Conservation (phyloP, 108 stramenopile genomes). For the Skeletonema tropicum region DNA sequence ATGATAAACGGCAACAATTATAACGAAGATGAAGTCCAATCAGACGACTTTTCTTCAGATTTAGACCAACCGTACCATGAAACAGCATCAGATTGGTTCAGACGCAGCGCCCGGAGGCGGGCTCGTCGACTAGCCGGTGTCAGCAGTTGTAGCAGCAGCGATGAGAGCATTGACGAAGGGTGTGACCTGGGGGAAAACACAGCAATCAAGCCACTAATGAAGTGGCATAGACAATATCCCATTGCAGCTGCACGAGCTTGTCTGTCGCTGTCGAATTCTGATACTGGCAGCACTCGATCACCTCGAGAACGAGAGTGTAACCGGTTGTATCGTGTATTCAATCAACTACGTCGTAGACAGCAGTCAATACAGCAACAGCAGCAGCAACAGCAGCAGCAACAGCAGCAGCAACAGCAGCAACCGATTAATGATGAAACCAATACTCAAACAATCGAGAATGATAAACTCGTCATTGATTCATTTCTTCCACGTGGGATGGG, state of each 20-base stretch:
- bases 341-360: slow-evolving; percentile 19
- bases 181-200: neutral
- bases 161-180: slow-evolving; percentile 4
- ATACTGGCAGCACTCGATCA: neutral
- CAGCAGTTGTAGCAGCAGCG: slow-evolving; percentile 22
- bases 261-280: slow-evolving; percentile 9
- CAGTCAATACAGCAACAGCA: slow-evolving; percentile 17
- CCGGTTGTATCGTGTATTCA: slow-evolving; percentile 30
- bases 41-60: slow-evolving; percentile 27
- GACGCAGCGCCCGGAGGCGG: slow-evolving; percentile 16
- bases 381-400: slow-evolving; percentile 6
- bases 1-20: neutral
- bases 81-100: slow-evolving; percentile 35
- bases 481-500: slow-evolving; percentile 44
- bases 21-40: slow-evolving; percentile 12
- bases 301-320: slow-evolving; percentile 33
- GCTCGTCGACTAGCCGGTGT: slow-evolving; percentile 32
- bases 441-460: neutral
- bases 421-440: neutral
- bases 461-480: slow-evolving; percentile 36
- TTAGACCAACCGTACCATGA: slow-evolving; percentile 48
- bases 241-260: slow-evolving; percentile 36
- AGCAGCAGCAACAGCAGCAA: slow-evolving; percentile 6
- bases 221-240: slow-evolving; percentile 36
- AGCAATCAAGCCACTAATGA: neutral